These are phyloP conservation scores for Ustilago cynodontis DNA, from an alignment of 1,284 basidiomycete species.

Conservation along the genomic window DNA sequence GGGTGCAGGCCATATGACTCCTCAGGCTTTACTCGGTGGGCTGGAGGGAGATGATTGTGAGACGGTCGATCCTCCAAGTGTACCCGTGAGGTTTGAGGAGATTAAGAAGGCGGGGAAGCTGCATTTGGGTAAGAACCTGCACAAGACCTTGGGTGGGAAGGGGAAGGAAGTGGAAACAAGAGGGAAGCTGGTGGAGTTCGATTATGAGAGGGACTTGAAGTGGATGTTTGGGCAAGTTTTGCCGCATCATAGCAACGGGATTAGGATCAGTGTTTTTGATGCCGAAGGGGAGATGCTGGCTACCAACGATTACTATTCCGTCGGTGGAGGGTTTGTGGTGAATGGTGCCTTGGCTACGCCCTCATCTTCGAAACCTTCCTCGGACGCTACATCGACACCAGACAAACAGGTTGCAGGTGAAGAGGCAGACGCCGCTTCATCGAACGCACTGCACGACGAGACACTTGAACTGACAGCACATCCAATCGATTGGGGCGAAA, in stretches of 20 bases:
- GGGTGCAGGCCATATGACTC: constrained; percentile 94
- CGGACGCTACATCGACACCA: background rate
- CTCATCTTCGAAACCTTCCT: background rate
- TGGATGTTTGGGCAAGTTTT: constrained; percentile 82
- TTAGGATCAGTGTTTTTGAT: constrained; percentile 89
- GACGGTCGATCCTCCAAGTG: constrained; percentile 85
- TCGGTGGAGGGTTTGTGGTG: constrained; percentile 67
- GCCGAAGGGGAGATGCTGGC: constrained; percentile 85
- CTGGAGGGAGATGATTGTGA: constrained; percentile 79
- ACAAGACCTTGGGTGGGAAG: constrained; percentile 32
- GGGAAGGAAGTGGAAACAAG: constrained; percentile 5
- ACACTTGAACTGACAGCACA: constrained; percentile 30
- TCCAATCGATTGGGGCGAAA: constrained; percentile 81
- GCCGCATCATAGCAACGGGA: constrained; percentile 75
- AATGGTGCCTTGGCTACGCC: constrained; percentile 65
- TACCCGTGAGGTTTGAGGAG: constrained; percentile 76
- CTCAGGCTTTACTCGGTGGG: constrained; percentile 90
- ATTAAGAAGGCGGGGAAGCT: constrained; percentile 79
- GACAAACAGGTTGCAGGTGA: background rate
- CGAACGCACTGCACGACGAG: constrained; percentile 13
- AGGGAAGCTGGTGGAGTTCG: constrained; percentile 76
- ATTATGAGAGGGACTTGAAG: constrained; percentile 89
- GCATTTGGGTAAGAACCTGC: constrained; percentile 75
- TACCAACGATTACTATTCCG: constrained; percentile 89
- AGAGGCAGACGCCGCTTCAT: background rate